These are phyloP conservation scores for Citrus sp. DNA, from an alignment of 345 rosid species.

Conservation along the genomic window DNA sequence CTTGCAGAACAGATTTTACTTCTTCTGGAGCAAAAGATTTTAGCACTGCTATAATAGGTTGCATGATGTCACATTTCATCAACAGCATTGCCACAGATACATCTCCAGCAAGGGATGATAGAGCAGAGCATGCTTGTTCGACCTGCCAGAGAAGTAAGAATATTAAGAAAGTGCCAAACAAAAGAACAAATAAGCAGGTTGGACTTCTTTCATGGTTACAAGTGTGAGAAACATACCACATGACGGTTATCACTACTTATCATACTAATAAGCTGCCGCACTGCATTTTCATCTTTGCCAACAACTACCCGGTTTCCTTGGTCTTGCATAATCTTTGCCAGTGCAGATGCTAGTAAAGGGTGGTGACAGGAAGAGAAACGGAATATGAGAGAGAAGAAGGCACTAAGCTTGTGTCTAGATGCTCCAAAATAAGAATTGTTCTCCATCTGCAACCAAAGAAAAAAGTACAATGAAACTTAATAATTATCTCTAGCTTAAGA, in stretches of 20 bases:
- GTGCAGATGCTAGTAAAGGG: constrained; percentile 92
- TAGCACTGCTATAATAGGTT: constrained; percentile 84
- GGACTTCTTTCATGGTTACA: constrained; percentile 4
- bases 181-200: constrained; percentile 5
- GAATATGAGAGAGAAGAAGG: constrained; percentile 96
- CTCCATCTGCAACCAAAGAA: constrained; percentile 63
- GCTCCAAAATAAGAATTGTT: constrained; percentile 92
- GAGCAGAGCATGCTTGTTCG: constrained; percentile 93
- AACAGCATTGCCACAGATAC: constrained; percentile 85
- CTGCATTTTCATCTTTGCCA: constrained; percentile 99
- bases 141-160: constrained; percentile 56
- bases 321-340: constrained; percentile 97
- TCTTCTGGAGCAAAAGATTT: constrained; percentile 72
- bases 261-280: constrained; percentile 98
- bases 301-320: constrained; percentile 81
- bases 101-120: constrained; percentile 93
- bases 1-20: constrained; percentile 88
- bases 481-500: neutral
- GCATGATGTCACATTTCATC: constrained; percentile 97
- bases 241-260: constrained; percentile 91
- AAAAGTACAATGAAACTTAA: neutral
- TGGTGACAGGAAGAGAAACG: constrained; percentile 99
- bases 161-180: constrained; percentile 19
- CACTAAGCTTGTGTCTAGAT: constrained; percentile 93
- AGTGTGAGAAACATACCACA: constrained; percentile 59